Percentiles rank a stretch among this genome's conserved stretches.
phyloP scores from a whole-genome alignment of 164 flowering plant genomes.

The Pachysandra terminalis region DNA sequence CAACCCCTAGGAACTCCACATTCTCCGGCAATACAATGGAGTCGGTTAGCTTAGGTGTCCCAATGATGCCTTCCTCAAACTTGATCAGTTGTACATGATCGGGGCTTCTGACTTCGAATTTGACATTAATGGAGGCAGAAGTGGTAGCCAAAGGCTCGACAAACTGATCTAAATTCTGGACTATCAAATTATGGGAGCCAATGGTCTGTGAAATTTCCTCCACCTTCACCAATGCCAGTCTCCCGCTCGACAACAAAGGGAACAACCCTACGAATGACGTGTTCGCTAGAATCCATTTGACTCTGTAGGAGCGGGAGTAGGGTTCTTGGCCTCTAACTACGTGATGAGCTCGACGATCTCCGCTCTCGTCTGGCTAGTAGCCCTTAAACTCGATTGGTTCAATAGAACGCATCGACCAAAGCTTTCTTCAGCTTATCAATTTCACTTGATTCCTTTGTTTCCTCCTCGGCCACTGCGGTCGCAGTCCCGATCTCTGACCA shows the following conservation, averaged over 20 bases:
- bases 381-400: conserved; percentile 76
- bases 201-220: too few relatives aligned
- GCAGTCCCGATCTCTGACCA: conserved; percentile 16
- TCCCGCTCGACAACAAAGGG: conserved; percentile 64
- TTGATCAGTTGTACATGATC: conserved; percentile 94
- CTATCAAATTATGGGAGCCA: conserved; percentile 72
- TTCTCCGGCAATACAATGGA: conserved; percentile 78
- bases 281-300: conserved; percentile 93
- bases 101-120: conserved; percentile 89
- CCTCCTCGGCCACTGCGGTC: conserved; percentile 36
- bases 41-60: conserved; percentile 89
- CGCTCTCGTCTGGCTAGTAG: conserved; percentile 76
- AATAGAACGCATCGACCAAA: conserved; percentile 72
- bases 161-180: conserved; percentile 77
- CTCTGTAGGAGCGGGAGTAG: conserved; percentile 84
- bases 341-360: too few relatives aligned
- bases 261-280: too few relatives aligned
- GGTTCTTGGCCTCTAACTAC: too few relatives aligned
- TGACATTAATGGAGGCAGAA: too few relatives aligned
- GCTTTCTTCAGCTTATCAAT: too few relatives aligned
- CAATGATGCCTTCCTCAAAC: conserved; percentile 82
- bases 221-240: conserved; percentile 55
- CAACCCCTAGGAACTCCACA: conserved; percentile 70
- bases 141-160: conserved; percentile 80
- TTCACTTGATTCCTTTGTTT: conserved; percentile 33